A percentile compares a stretch with the other conserved stretches of the same genome.
phyloP scores from a whole-genome alignment of 257 asterid genomes.

The Solanum pinnatisectum region DNA sequence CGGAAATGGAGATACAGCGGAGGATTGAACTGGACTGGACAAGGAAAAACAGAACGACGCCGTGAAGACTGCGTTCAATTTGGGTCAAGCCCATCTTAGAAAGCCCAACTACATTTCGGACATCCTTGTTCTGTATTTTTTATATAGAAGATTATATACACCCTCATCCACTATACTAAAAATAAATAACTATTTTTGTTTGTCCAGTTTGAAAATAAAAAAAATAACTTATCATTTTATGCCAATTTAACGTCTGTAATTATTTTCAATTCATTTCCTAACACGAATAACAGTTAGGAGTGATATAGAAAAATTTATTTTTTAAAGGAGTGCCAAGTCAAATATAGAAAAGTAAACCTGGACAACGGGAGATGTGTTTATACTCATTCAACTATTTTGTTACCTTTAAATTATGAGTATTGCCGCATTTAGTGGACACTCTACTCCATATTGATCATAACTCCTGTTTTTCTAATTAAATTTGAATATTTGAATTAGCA shows the following conservation, averaged over 20 bases:
- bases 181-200: too few relatives aligned
- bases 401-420: background rate
- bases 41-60: background rate
- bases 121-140: background rate
- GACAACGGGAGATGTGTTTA: background rate
- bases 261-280: background rate
- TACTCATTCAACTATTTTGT: background rate
- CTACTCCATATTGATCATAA: background rate
- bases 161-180: background rate
- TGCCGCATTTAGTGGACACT: background rate
- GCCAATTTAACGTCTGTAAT: background rate
- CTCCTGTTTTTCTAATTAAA: background rate
- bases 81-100: background rate
- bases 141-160: too few relatives aligned
- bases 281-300: background rate
- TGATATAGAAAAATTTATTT: background rate
- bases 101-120: background rate
- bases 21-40: background rate
- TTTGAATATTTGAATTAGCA: background rate
- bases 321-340: background rate
- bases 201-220: background rate
- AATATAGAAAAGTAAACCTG: background rate
- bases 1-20: background rate
- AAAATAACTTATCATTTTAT: too few relatives aligned
- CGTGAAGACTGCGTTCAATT: background rate